A percentile compares a stretch with the other conserved stretches of the same genome.
Conservation (phyloP, 139 green algal genomes). For the Chlamydomonas schloesseri region DNA sequence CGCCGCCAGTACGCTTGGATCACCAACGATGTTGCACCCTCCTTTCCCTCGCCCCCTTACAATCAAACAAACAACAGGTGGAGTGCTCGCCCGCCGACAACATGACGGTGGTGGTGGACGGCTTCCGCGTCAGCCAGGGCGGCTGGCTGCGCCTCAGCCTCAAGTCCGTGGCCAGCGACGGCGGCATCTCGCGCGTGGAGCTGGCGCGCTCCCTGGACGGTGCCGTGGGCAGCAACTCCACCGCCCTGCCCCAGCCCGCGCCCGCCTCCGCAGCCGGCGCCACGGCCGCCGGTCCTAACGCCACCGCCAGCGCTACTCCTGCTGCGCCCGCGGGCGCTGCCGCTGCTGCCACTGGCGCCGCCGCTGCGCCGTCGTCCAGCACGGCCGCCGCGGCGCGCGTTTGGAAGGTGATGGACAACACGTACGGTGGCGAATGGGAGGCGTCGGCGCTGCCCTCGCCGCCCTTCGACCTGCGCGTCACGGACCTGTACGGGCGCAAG, state of each 20-base stretch:
- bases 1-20: no score
- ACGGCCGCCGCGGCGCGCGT: background rate
- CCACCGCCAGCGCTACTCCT: no score
- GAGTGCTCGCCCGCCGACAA: constrained; percentile 40
- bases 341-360: background rate
- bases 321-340: background rate
- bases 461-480: constrained; percentile 34
- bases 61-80: no score
- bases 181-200: constrained; percentile 12
- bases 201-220: constrained; percentile 2
- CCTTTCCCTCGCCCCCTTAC: no score
- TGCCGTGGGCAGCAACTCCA: constrained; percentile 26
- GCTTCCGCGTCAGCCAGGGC: constrained; percentile 29
- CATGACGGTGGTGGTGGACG: constrained; percentile 37
- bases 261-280: no score
- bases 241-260: no score
- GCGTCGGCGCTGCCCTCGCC: constrained; percentile 8
- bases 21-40: no score
- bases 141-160: constrained; percentile 30
- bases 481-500: constrained; percentile 14
- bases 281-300: no score
- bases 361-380: background rate
- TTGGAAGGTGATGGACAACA: constrained; percentile 31
- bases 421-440: constrained; percentile 19
- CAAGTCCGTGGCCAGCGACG: constrained; percentile 26